Conservation (phyloP, 768 basidiomycete species). For the Leccinum disarticulatum region DNA sequence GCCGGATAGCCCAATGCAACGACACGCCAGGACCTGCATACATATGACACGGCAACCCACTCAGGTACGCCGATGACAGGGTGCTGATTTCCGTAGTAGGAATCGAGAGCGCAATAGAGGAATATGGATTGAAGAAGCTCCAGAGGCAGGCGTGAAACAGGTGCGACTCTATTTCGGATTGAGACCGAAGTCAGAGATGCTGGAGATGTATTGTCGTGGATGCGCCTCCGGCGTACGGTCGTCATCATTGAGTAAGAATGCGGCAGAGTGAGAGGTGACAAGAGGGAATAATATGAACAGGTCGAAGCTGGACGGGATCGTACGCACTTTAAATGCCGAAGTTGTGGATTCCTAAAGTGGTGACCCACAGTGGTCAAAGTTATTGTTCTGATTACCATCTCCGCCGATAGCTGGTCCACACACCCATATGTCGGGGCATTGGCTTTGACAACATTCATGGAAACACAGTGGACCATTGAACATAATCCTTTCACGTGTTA, state of each 20-base stretch:
- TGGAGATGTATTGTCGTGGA: neutral
- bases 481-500: neutral
- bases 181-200: neutral
- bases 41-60: conserved; percentile 1
- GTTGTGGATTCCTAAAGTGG: neutral
- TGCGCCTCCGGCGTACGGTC: neutral
- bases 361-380: neutral
- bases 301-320: neutral
- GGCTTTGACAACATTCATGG: neutral
- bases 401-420: neutral
- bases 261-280: neutral
- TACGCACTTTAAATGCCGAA: neutral
- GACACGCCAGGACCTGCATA: conserved; percentile 3
- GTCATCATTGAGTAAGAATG: neutral
- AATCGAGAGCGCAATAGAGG: neutral
- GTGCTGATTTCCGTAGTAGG: neutral
- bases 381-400: neutral
- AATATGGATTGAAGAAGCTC: conserved; percentile 1
- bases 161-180: neutral
- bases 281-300: neutral
- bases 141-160: neutral
- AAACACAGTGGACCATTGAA: neutral
- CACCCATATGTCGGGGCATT: neutral
- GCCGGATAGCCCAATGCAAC: neutral
- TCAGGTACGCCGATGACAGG: neutral